Base-by-base conservation (phyloP, 23 red algal species). In the Gracilaria vermiculophylla region DNA sequence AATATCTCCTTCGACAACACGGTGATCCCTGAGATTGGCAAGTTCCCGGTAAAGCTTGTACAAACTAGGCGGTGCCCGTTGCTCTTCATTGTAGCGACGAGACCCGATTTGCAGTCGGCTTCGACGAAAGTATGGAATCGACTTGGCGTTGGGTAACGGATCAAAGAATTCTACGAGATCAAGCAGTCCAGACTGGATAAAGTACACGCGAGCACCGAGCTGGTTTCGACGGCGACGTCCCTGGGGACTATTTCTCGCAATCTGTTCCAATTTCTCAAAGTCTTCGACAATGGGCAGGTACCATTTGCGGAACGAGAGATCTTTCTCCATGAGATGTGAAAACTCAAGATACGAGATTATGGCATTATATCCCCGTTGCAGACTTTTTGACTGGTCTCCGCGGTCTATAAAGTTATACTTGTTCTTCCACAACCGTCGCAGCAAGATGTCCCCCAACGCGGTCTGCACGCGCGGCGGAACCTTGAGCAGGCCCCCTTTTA, bases 91-190 rank as follows among this genome's bases (percentile, higher is more conserved):
- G 27, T 84, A 79, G 10, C 40, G 53, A 32, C 33, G 53, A 11
- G 50, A 41, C 23, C 80, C 90, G 31, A 93, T 62, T 27, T 77
- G 90, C 70, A 93, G 90, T 8, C 90, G 61, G 49, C 57, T 45
- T 32, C 90, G 90, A 29, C 71, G 48, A 52, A 78, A 83, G 25
- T 60, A 77, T 54, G 78, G 90, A 40, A 93, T 70, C 16, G 80
- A 82, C 35, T 85, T 60, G 36, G 71, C 50, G 53, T 84, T 67
- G 4, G 90, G 90, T 21, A 84, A 23, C 37, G 90, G 90, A 53
- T 93, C 90, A 44, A 93, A 85, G 84, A 93, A 93, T 51, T 93
- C 90, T 13, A 93, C 66, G 0, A 93, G 60, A 57, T 93, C 90
- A 28, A 85, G 66, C 24, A 93, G 72, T 12, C 58, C 90, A 52